A percentile compares a stretch with the other conserved stretches of the same genome.
Evolutionary conservation across 2,329 filamentous ascomycete genomes (phyloP).

Genomic region (Clarireedia paspali): DNA sequence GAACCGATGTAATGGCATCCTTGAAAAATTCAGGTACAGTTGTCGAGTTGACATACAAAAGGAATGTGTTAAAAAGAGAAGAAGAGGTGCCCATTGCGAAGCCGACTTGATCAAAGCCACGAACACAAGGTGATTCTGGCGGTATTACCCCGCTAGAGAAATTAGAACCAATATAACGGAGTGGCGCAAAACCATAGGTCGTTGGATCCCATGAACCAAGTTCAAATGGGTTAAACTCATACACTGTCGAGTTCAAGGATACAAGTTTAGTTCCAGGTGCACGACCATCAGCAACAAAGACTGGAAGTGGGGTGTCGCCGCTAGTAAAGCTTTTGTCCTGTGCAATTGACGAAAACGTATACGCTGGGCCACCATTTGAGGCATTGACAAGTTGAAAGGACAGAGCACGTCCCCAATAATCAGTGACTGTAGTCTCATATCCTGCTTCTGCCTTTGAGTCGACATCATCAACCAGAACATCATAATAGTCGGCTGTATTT

Average conservation of each 20-base stretch:
- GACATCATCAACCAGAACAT: constrained; percentile 51
- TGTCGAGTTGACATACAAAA: constrained; percentile 69
- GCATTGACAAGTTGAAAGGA: constrained; percentile 78
- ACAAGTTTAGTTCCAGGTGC: constrained; percentile 54
- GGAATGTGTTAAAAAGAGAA: constrained; percentile 73
- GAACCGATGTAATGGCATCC: no score
- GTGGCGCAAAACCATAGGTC: constrained; percentile 61
- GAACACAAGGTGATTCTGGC: constrained; percentile 52
- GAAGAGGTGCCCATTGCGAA: constrained; percentile 82
- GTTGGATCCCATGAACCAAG: constrained; percentile 71
- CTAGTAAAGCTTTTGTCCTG: constrained; percentile 51
- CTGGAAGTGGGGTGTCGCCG: constrained; percentile 61
- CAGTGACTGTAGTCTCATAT: constrained; percentile 67
- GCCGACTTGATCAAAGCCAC: constrained; percentile 75
- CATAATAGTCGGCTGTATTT: constrained; percentile 53
- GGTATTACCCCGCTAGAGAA: constrained; percentile 57
- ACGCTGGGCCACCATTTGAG: constrained; percentile 63
- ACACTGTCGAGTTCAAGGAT: constrained; percentile 62
- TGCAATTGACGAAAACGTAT: constrained; percentile 76
- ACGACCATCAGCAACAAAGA: constrained; percentile 64
- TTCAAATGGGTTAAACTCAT: constrained; percentile 73
- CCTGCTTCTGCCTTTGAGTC: constrained; percentile 53
- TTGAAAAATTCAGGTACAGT: no score
- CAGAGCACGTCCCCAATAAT: constrained; percentile 81
- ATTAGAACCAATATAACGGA: constrained; percentile 64